phyloP scores from a whole-genome alignment of 371 early-diverging fungal species.

The Chytridium lagenaria region DNA sequence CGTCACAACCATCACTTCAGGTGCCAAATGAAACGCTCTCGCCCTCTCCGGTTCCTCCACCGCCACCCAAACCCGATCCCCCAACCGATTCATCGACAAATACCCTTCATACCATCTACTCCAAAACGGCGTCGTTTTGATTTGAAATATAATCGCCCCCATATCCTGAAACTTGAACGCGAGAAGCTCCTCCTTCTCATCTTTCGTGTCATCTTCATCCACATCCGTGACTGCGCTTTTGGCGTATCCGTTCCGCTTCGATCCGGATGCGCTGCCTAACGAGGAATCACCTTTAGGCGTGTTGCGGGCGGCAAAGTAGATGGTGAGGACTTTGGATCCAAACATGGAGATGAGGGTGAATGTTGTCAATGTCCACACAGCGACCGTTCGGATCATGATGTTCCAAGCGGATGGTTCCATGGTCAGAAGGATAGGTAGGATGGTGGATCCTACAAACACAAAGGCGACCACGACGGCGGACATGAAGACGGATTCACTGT shows the following conservation, averaged over 20 bases:
- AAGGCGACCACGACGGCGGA: conserved; percentile 21
- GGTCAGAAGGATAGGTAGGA: conserved; percentile 12
- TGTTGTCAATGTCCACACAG: conserved; percentile 18
- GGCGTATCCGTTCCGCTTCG: neutral
- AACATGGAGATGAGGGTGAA: conserved; percentile 21
- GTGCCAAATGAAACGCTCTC: conserved; percentile 2
- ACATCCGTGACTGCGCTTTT: neutral
- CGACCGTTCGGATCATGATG: conserved; percentile 19
- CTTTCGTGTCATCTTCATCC: conserved; percentile 11
- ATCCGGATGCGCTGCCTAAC: neutral
- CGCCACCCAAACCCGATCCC: conserved; percentile 10
- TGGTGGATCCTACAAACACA: conserved; percentile 15
- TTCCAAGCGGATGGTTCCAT: conserved; percentile 18
- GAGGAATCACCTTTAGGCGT: conserved; percentile 4
- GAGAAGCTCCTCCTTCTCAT: neutral
- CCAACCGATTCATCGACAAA: conserved; percentile 8
- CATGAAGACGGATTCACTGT: conserved; percentile 25
- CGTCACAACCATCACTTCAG: conserved; percentile 1
- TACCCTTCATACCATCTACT: conserved; percentile 19
- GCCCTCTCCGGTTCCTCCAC: conserved; percentile 14
- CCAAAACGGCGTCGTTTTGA: conserved; percentile 6
- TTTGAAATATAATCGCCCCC: conserved; percentile 14
- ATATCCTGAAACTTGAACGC: conserved; percentile 14
- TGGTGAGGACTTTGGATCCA: conserved; percentile 19
- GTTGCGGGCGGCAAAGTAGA: conserved; percentile 19